Evolutionary conservation across 2,329 filamentous ascomycete genomes (phyloP).

Genomic region (Alternaria metachromatica): DNA sequence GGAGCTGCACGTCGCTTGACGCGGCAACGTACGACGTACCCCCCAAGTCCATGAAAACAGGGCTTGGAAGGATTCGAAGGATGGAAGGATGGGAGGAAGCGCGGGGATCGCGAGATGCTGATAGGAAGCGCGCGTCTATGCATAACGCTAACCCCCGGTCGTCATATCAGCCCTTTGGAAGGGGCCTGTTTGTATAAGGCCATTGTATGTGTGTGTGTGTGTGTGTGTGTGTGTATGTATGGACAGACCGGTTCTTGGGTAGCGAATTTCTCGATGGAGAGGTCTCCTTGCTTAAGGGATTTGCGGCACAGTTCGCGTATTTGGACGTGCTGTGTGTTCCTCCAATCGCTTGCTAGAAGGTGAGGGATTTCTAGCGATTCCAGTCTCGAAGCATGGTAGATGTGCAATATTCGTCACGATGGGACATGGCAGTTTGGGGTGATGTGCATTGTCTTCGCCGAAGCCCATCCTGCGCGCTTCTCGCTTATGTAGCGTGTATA

Average conservation of each 20-base stretch:
- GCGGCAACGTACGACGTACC: background rate
- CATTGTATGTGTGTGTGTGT: background rate
- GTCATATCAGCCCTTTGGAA: background rate
- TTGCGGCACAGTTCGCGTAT: slow-evolving; percentile 4
- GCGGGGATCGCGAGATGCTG: background rate
- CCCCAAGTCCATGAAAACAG: background rate
- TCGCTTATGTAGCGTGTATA: background rate
- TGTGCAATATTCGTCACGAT: background rate
- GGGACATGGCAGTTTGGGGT: background rate
- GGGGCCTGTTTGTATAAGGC: background rate
- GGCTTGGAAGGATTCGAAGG: background rate
- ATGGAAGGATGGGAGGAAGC: background rate
- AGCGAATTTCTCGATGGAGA: background rate
- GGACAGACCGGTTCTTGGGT: background rate
- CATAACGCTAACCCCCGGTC: background rate
- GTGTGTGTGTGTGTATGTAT: too few species aligned
- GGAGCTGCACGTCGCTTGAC: background rate
- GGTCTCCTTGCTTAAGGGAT: slow-evolving; percentile 3
- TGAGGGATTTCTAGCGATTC: background rate
- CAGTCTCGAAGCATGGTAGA: background rate
- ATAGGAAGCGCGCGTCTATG: background rate
- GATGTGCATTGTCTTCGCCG: background rate
- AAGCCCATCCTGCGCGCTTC: background rate
- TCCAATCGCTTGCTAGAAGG: background rate
- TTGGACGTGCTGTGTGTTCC: too few species aligned